A percentile compares a stretch with the other conserved stretches of the same genome.
Conservation (phyloP, 2,329 filamentous ascomycete species). For the Penicillium polonicum region DNA sequence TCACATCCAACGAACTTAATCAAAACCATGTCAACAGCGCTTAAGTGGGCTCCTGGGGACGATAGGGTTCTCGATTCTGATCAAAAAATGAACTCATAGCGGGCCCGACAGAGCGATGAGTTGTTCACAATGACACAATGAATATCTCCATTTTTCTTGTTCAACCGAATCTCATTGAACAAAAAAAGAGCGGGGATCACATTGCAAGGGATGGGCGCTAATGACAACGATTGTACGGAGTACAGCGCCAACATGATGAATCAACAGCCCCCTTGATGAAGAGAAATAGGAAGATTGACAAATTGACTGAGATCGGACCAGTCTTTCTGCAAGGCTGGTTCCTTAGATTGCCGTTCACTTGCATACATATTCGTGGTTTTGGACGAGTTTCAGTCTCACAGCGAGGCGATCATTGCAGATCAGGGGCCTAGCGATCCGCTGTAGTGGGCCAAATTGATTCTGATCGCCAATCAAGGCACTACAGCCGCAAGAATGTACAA, state of each 20-base stretch:
- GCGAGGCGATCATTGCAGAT: conserved; percentile 21
- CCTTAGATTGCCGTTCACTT: background rate
- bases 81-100: background rate
- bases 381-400: conserved; percentile 1
- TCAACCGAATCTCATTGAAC: background rate
- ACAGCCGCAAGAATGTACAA: conserved; percentile 15
- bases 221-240: background rate
- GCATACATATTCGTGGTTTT: background rate
- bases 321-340: conserved; percentile 12
- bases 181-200: background rate
- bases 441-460: conserved; percentile 14
- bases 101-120: background rate
- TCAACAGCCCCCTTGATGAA: background rate
- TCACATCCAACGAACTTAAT: background rate
- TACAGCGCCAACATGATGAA: background rate
- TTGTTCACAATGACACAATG: background rate
- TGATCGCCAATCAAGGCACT: conserved; percentile 19
- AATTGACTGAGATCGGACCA: conserved; percentile 1
- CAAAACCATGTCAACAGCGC: no score
- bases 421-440: conserved; percentile 12
- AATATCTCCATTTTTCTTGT: background rate
- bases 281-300: background rate
- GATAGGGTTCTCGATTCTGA: background rate
- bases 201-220: conserved; percentile 6
- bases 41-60: background rate